Conservation (phyloP, 106 monocot species). For the Acanthochlamys bracteata region DNA sequence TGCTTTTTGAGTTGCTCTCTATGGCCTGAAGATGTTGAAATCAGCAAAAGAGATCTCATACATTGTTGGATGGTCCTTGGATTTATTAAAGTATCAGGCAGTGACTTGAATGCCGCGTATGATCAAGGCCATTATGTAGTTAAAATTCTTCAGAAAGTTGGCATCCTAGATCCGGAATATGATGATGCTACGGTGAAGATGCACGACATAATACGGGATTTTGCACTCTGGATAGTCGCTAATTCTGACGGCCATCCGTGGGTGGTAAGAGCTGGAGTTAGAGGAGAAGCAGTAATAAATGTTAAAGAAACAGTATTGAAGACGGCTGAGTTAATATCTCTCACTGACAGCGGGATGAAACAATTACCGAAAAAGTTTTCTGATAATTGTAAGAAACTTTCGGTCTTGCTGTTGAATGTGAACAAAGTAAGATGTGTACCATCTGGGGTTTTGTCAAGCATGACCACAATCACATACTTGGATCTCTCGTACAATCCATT, state of each 20-base stretch:
- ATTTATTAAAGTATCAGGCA: not conserved
- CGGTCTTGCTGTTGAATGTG: not conserved
- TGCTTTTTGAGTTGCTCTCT: conserved; percentile 22
- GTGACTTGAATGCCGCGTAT: not conserved
- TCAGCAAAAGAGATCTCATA: conserved; percentile 4
- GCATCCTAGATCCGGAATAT: conserved; percentile 5
- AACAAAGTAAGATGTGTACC: not conserved
- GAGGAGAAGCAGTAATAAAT: not conserved
- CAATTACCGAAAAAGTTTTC: not conserved
- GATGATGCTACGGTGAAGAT: conserved; percentile 7
- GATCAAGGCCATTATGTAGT: not conserved
- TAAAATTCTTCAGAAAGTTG: not conserved
- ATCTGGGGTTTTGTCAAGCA: not conserved
- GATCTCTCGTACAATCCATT: not conserved
- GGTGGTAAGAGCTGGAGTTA: not conserved
- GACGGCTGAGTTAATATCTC: not conserved
- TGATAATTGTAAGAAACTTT: not conserved
- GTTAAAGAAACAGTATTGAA: not conserved
- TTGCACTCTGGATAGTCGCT: conserved; percentile 13
- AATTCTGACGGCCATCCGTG: not conserved
- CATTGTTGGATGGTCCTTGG: conserved; percentile 20
- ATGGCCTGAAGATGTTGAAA: conserved; percentile 17
- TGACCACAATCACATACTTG: not conserved
- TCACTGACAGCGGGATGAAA: not conserved
- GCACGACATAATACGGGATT: conserved; percentile 5